These are phyloP conservation scores for Nasturtium officinale DNA, from an alignment of 345 rosid genomes.

Conservation along the genomic window DNA sequence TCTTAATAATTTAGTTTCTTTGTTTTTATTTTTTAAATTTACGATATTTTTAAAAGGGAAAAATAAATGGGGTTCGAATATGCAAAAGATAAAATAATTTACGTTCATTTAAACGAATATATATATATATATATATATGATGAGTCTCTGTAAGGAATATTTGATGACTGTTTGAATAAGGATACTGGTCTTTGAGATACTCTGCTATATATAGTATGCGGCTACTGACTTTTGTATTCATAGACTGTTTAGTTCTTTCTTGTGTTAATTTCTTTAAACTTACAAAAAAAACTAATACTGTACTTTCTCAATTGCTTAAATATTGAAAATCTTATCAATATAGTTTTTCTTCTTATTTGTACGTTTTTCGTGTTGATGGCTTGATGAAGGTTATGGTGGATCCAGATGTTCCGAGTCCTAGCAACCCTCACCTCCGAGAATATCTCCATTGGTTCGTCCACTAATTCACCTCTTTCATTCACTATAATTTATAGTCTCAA, in stretches of 20 bases:
- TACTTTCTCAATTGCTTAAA: conserved; percentile 14
- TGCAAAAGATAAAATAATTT: neutral
- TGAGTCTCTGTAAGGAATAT: conserved; percentile 11
- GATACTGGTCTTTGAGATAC: conserved; percentile 22
- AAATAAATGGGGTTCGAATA: conserved; percentile 4
- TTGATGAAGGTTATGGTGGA: conserved; percentile 48
- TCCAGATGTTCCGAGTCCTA: conserved; percentile 50
- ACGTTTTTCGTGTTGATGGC: neutral
- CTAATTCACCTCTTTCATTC: neutral
- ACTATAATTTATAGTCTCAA: neutral
- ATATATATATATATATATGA: no score
- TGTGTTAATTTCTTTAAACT: neutral
- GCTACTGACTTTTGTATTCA: conserved; percentile 16
- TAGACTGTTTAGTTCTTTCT: neutral
- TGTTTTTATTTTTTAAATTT: neutral
- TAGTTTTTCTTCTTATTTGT: neutral
- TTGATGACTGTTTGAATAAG: conserved; percentile 31
- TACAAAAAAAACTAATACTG: conserved; percentile 1
- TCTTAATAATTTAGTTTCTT: neutral
- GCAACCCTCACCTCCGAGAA: conserved; percentile 47
- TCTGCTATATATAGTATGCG: conserved; percentile 17
- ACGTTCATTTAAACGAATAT: neutral
- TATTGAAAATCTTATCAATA: no score
- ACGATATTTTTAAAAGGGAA: neutral
- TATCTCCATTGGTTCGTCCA: conserved; percentile 46